These are phyloP conservation scores for Leccinum pachyderme DNA, from an alignment of 1,284 basidiomycete species.

Conservation along the genomic window DNA sequence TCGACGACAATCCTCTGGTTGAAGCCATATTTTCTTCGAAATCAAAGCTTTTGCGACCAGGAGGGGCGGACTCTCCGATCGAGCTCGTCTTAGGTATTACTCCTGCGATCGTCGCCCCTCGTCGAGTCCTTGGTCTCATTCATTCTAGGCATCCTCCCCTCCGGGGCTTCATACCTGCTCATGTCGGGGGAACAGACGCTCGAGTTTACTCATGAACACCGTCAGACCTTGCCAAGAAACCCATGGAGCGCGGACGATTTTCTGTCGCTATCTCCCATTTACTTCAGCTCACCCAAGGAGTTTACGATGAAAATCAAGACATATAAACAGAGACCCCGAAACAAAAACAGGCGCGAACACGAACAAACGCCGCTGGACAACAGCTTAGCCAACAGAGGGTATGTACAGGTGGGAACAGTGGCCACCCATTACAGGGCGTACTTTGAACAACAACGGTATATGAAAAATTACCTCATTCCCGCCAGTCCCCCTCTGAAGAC, in stretches of 20 bases:
- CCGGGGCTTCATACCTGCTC: constrained; percentile 31
- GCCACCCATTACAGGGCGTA: constrained; percentile 22
- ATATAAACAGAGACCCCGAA: constrained; percentile 32
- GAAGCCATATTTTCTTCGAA: constrained; percentile 9
- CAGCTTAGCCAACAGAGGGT: constrained; percentile 33
- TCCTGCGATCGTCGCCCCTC: no score
- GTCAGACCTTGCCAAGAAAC: constrained; percentile 4
- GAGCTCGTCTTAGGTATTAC: constrained; percentile 30
- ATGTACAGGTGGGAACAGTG: constrained; percentile 14
- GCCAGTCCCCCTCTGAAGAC: background rate
- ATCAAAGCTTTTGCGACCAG: constrained; percentile 19
- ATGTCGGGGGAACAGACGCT: constrained; percentile 27
- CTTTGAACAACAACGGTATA: constrained; percentile 34
- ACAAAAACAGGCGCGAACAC: constrained; percentile 24
- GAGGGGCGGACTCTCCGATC: constrained; percentile 24
- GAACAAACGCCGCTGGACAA: constrained; percentile 19
- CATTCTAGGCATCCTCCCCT: constrained; percentile 27
- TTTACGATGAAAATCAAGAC: constrained; percentile 22
- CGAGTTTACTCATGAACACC: constrained; percentile 25
- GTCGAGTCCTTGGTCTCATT: background rate
- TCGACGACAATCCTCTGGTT: constrained; percentile 24
- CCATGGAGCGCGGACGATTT: constrained; percentile 25
- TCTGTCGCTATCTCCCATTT: constrained; percentile 29
- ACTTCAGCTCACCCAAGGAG: constrained; percentile 19
- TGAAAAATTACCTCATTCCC: background rate